Evolutionary conservation across 2,329 filamentous ascomycete genomes (phyloP).

Genomic region (Nothophaeocryptopus gaeumannii): DNA sequence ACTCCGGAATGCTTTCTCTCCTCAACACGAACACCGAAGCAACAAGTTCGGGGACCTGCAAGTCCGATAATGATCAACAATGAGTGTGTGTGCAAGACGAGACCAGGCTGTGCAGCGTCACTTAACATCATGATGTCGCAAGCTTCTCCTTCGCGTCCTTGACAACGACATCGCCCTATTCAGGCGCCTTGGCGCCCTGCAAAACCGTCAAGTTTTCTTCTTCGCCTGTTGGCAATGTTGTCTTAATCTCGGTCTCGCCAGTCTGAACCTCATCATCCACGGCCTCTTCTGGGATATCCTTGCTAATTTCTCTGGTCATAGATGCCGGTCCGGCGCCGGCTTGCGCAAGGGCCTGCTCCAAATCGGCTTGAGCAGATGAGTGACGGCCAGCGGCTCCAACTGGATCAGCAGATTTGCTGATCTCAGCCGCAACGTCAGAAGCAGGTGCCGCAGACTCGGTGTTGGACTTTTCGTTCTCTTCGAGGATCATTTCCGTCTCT

Average conservation of each 20-base stretch:
- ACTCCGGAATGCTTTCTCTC: too few relatives aligned
- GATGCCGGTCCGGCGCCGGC: slow-evolving; percentile 24
- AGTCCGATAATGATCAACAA: not conserved
- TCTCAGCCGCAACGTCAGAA: slow-evolving; percentile 17
- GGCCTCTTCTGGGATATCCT: slow-evolving; percentile 8
- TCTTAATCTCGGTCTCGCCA: slow-evolving; percentile 15
- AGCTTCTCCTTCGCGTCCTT: slow-evolving; percentile 26
- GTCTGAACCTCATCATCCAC: slow-evolving; percentile 18
- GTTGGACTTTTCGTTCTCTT: slow-evolving; percentile 27
- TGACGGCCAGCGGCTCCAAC: slow-evolving; percentile 18
- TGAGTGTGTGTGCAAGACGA: not conserved
- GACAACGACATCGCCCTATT: slow-evolving; percentile 35
- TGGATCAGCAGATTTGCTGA: slow-evolving; percentile 21
- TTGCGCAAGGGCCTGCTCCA: slow-evolving; percentile 24
- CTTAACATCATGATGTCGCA: not conserved
- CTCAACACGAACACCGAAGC: too few relatives aligned
- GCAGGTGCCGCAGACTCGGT: slow-evolving; percentile 26
- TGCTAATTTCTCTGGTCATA: slow-evolving; percentile 9
- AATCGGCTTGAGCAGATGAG: slow-evolving; percentile 19
- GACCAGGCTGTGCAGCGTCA: too few relatives aligned
- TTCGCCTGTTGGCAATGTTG: slow-evolving; percentile 25
- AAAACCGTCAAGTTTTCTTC: slow-evolving; percentile 30
- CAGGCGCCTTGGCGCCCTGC: slow-evolving; percentile 30
- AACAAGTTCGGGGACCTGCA: too few relatives aligned
- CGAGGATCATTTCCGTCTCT: slow-evolving; percentile 26